phyloP scores from a whole-genome alignment of 2,329 filamentous ascomycete species.

The Fonsecaea pugnacius region DNA sequence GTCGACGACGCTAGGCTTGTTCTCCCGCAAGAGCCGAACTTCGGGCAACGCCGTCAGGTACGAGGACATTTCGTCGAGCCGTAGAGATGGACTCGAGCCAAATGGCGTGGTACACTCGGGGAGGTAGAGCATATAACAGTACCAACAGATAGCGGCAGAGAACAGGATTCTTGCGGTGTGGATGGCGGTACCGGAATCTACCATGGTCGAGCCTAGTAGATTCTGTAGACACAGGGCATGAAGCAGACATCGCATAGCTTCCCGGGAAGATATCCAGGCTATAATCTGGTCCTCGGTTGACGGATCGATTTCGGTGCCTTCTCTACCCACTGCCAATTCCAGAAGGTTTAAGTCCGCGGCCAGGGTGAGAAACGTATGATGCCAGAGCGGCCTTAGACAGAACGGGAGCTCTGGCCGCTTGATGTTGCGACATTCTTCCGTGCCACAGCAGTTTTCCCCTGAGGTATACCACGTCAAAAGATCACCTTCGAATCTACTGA shows the following conservation, averaged over 20 bases:
- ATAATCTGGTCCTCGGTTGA: slow-evolving; percentile 15
- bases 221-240: slow-evolving; percentile 35
- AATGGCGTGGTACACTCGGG: no score
- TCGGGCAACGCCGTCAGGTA: slow-evolving; percentile 12
- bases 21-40: no score
- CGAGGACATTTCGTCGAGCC: slow-evolving; percentile 9
- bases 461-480: slow-evolving; percentile 16
- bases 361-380: slow-evolving; percentile 37
- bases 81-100: no score
- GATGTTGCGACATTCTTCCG: slow-evolving; percentile 1
- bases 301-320: slow-evolving; percentile 33
- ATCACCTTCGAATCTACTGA: no score
- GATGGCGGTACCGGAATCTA: slow-evolving; percentile 30
- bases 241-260: slow-evolving; percentile 33
- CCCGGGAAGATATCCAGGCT: slow-evolving; percentile 35
- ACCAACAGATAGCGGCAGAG: slow-evolving; percentile 26
- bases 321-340: slow-evolving; percentile 37
- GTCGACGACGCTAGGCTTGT: background rate
- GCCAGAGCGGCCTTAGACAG: slow-evolving; percentile 39
- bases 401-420: slow-evolving; percentile 33
- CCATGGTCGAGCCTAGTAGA: slow-evolving; percentile 23
- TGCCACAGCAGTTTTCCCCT: slow-evolving; percentile 3
- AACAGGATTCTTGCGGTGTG: slow-evolving; percentile 35
- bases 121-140: slow-evolving; percentile 24
- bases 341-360: slow-evolving; percentile 37